A percentile compares a stretch with the other conserved stretches of the same genome.
phyloP scores from a whole-genome alignment of 306 rosid genomes.

The Nissolia schottii region DNA sequence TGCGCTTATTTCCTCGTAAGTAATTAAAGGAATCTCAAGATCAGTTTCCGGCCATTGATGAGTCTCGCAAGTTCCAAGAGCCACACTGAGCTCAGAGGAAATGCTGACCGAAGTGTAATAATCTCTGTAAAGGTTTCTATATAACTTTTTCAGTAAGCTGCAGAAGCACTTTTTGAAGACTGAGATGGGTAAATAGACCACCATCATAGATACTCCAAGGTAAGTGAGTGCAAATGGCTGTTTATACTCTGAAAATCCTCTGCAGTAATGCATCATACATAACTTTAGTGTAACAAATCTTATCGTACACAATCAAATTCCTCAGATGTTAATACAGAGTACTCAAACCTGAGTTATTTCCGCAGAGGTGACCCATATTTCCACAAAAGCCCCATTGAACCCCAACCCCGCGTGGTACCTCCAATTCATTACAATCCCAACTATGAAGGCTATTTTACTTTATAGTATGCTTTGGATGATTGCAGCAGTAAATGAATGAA shows the following conservation, averaged over 20 bases:
- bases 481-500: too few species aligned
- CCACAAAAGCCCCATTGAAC: conserved; percentile 47
- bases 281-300: neutral
- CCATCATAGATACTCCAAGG: conserved; percentile 63
- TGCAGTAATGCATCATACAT: conserved; percentile 34
- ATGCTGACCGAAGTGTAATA: neutral
- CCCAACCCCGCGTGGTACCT: conserved; percentile 54
- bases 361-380: conserved; percentile 67
- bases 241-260: conserved; percentile 67
- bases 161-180: conserved; percentile 46
- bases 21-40: conserved; percentile 26
- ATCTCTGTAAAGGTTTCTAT: conserved; percentile 16
- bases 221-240: conserved; percentile 74
- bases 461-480: neutral
- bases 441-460: neutral
- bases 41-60: conserved; percentile 16
- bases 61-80: conserved; percentile 30
- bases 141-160: conserved; percentile 18
- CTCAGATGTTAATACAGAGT: neutral
- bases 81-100: conserved; percentile 25
- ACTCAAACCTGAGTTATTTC: conserved; percentile 66
- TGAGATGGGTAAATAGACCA: conserved; percentile 52
- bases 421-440: conserved; percentile 60
- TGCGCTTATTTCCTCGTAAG: conserved; percentile 35
- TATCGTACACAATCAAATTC: neutral